Conservation (phyloP, 169 alveolate genomes). For the Babesia caballi region DNA sequence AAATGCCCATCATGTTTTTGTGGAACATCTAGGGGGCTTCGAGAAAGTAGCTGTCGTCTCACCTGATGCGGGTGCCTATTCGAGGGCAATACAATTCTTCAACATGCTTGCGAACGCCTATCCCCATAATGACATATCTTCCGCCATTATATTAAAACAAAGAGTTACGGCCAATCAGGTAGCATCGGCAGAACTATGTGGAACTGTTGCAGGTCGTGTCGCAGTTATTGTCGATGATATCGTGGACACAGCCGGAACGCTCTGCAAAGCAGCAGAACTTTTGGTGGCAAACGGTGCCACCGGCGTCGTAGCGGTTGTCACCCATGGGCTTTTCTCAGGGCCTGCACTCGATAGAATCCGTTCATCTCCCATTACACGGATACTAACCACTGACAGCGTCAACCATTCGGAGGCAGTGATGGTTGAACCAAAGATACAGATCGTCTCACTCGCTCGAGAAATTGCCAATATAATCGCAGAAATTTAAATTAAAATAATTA, state of each 20-base stretch:
- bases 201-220: conserved; percentile 89
- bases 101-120: conserved; percentile 18
- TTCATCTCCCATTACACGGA: conserved; percentile 82
- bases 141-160: conserved; percentile 85
- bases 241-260: conserved; percentile 98
- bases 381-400: conserved; percentile 89
- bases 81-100: conserved; percentile 62
- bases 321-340: conserved; percentile 92
- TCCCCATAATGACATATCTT: conserved; percentile 5
- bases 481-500: no score
- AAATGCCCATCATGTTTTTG: conserved; percentile 78
- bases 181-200: conserved; percentile 90
- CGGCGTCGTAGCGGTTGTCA: conserved; percentile 92
- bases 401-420: conserved; percentile 46
- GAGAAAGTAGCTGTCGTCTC: conserved; percentile 90
- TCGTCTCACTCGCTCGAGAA: conserved; percentile 18
- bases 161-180: conserved; percentile 81
- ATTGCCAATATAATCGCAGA: conserved; percentile 11
- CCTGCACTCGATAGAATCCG: conserved; percentile 86
- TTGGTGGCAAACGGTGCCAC: conserved; percentile 90
- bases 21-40: conserved; percentile 51
- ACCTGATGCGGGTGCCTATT: conserved; percentile 93
- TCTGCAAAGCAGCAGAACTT: conserved; percentile 92
- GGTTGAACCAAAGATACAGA: conserved; percentile 21
- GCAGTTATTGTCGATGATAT: conserved; percentile 95